Evolutionary conservation across 306 rosid species (phyloP), one percentile per base, ranked within the genome.

Genomic region (Rosa lucieae): DNA sequence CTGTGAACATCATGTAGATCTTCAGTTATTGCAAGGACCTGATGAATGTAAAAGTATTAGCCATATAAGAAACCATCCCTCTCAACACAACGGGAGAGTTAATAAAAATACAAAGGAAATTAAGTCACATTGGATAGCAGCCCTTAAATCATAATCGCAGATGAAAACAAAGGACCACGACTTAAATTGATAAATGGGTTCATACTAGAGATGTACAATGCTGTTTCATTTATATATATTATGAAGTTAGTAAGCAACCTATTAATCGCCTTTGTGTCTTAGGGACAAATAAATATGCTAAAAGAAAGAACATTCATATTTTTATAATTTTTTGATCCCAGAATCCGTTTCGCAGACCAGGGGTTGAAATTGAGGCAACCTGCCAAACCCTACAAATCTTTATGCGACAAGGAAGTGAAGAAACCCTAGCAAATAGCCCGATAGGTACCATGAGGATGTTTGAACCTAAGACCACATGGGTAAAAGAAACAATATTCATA

Each of bases 21-120:
- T 86, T 94, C 97, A 78, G 98, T 90, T 86, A 94, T 90, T 21
- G 94, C 97, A 55, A 94, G 88, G 77, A 94, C 97, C 98, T 94
- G 73, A 13, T 77, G 77, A 72, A 56, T 59, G 74, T 44, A 74
- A 58, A 26, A 77, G 69, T 66, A 78, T 74, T 73, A 73, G 42
- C 69, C 53, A 63, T 6, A 52, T 6, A 13, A 4, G 6, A 37
- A 9, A 49, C 43, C 0, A 39, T 43, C 53, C 55, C 56, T 26
- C 11, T 26, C 26, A 26, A 26, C 26, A 8, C 5, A 23, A 53
- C 4, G 32, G 1, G 3, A 74, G 2, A 14, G 18, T 43, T n/a
- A 1, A 2, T 18, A 40, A 37, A 77, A 40, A 21, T 5, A 1
- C 26, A 21, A 67, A 49, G 49, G 26, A 21, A 49, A 39, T 77